Evolutionary conservation across 2,329 filamentous ascomycete genomes (phyloP).

Genomic region (Colletotrichum sp.): DNA sequence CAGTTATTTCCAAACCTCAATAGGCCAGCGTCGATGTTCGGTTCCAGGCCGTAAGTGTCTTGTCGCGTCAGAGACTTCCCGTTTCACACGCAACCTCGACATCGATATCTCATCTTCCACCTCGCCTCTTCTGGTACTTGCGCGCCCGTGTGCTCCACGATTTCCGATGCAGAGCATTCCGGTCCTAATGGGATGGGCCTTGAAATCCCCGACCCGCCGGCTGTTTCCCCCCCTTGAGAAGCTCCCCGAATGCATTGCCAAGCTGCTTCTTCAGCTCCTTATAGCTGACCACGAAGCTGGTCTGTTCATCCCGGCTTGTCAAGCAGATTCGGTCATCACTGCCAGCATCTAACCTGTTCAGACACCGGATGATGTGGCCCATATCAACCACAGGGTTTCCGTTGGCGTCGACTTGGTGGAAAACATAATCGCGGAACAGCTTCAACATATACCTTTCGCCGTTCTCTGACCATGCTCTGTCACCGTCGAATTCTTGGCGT

Average conservation of each 20-base stretch:
- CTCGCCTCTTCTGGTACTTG: background rate
- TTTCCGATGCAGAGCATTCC: background rate
- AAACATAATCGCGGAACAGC: constrained; percentile 95
- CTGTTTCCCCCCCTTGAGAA: constrained; percentile 52
- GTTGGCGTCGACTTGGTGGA: constrained; percentile 89
- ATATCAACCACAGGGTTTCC: constrained; percentile 85
- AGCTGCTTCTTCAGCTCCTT: constrained; percentile 80
- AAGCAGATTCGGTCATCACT: constrained; percentile 85
- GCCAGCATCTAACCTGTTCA: constrained; percentile 94
- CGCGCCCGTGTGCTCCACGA: background rate
- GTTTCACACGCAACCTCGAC: background rate
- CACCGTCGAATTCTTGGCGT: constrained; percentile 81
- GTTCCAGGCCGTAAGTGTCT: background rate
- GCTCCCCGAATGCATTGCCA: constrained; percentile 60
- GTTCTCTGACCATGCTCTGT: constrained; percentile 85
- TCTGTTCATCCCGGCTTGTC: constrained; percentile 89
- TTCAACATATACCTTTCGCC: constrained; percentile 93
- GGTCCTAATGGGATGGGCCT: constrained; percentile 24
- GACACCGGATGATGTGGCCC: constrained; percentile 82
- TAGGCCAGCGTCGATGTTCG: background rate
- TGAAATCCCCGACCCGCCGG: constrained; percentile 34
- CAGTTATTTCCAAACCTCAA: background rate
- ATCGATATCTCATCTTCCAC: background rate
- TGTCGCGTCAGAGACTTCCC: background rate
- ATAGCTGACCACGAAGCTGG: constrained; percentile 85